Percentiles rank a stretch among this genome's conserved stretches.
phyloP scores from a whole-genome alignment of 192 early-diverging fungal species.

The Chytriomyces sp. region DNA sequence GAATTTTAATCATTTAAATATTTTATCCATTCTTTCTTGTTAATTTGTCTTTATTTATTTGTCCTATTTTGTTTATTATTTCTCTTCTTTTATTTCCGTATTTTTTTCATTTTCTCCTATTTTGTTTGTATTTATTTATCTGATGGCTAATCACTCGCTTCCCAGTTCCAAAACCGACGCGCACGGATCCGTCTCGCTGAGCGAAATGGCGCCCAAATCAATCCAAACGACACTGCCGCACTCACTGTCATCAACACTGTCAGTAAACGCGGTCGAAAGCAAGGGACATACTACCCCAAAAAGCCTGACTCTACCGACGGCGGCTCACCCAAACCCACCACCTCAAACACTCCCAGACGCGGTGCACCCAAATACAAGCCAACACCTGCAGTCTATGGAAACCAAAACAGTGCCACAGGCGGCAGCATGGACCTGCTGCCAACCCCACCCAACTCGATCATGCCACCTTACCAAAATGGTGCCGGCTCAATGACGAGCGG shows the following conservation, averaged over 20 bases:
- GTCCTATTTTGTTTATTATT: background rate
- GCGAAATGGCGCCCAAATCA: conserved; percentile 12
- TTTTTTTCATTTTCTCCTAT: background rate
- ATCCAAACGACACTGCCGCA: conserved; percentile 22
- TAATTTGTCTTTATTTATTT: background rate
- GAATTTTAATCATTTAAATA: conserved; percentile 1
- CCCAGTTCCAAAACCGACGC: conserved; percentile 24
- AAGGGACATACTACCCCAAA: conserved; percentile 13
- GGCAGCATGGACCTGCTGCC: background rate
- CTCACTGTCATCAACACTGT: conserved; percentile 11
- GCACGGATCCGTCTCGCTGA: conserved; percentile 19
- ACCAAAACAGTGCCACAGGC: background rate
- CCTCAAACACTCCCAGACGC: background rate
- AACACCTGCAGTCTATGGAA: background rate
- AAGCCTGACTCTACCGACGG: background rate
- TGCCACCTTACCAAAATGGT: no score
- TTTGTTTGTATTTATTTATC: background rate
- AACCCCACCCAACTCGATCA: background rate
- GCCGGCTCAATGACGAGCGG: no score
- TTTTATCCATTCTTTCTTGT: background rate
- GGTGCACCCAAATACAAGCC: conserved; percentile 19
- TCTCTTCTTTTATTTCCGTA: background rate
- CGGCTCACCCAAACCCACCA: background rate
- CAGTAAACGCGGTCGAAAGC: conserved; percentile 13
- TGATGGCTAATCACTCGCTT: background rate